phyloP scores from a whole-genome alignment of 352 stramenopile genomes.

The Pythium phragmiticola region DNA sequence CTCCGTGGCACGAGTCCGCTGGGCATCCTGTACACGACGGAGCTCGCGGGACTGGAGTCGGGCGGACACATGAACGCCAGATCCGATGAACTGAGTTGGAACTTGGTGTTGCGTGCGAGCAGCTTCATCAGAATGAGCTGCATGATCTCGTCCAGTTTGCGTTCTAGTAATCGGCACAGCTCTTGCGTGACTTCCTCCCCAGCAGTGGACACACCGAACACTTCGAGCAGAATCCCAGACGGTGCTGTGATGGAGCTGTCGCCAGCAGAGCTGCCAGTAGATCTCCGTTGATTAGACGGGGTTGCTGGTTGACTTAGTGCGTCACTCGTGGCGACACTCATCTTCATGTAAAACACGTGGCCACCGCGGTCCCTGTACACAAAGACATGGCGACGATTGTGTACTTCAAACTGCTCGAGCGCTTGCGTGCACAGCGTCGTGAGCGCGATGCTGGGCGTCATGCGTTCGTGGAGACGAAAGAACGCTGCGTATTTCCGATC shows the following conservation, averaged over 20 bases:
- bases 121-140: conserved; percentile 88
- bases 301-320: conserved; percentile 9
- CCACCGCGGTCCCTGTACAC: conserved; percentile 83
- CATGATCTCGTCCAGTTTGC: conserved; percentile 86
- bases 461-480: conserved; percentile 79
- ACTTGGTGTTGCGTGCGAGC: conserved; percentile 79
- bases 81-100: conserved; percentile 74
- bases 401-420: conserved; percentile 88
- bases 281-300: neutral
- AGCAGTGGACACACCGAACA: conserved; percentile 79
- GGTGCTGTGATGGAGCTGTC: conserved; percentile 4
- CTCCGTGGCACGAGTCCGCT: conserved; percentile 8
- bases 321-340: conserved; percentile 35
- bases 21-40: conserved; percentile 45
- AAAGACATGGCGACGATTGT: conserved; percentile 86
- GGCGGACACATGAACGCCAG: conserved; percentile 77
- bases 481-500: conserved; percentile 73
- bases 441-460: conserved; percentile 74
- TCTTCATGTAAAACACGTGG: conserved; percentile 90
- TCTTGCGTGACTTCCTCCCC: conserved; percentile 86
- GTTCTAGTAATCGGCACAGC: conserved; percentile 72
- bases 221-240: conserved; percentile 67
- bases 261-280: neutral
- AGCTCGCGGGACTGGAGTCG: conserved; percentile 34
- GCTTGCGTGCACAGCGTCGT: conserved; percentile 84